Base-by-base conservation (phyloP, 1,284 basidiomycete genomes). In the Rhodotorula sp. region DNA sequence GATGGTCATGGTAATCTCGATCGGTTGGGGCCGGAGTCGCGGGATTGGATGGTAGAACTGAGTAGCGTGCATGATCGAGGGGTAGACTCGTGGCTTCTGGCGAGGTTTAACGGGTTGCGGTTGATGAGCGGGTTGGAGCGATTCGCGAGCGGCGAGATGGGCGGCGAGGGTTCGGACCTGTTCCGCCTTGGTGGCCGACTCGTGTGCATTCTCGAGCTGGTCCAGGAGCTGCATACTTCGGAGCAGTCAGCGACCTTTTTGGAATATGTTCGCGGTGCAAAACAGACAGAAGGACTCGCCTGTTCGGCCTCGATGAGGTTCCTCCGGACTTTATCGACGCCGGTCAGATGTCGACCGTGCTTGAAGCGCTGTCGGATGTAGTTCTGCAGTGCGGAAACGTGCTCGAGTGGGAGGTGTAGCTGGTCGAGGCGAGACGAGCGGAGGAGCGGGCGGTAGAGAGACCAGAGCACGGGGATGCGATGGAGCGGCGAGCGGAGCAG, bases 21-120 rank as follows among this genome's bases (percentile, higher is more conserved):
- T 72, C 0, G 93, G 92, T 73, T 94, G 91, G 0, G 90, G 90
- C 66, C 85, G 87, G 75, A 94, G 80, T 0, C 90, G 85, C 0
- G 91, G 91, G 12, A 94, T 83, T 0, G 90, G 88, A 0, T 80
- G 83, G 78, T 91, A 87, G 80, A 81, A 86, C 12, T 85, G 62
- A 0, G 87, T 84, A 0, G 90, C 85, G 17, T 86, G 86, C 37
- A 91, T 78, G 77, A 86, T 85, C 7, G 83, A 84, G 6, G 90
- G 89, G 1, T 89, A 91, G 65, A 91, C 80, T 51, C 88, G 86
- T 6, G 89, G 86, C 1, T 86, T 60, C 4, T 18, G 15, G 5
- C 6, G 30, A 1, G 55, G 7, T 3, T 37, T 8, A 8, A 22
- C 1, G 2, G 54, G 33, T 26, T 37, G n/a, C 26, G 67, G 5